Base-by-base conservation (phyloP, 2,329 filamentous ascomycete genomes). In the Lasiodiplodia theobromae region DNA sequence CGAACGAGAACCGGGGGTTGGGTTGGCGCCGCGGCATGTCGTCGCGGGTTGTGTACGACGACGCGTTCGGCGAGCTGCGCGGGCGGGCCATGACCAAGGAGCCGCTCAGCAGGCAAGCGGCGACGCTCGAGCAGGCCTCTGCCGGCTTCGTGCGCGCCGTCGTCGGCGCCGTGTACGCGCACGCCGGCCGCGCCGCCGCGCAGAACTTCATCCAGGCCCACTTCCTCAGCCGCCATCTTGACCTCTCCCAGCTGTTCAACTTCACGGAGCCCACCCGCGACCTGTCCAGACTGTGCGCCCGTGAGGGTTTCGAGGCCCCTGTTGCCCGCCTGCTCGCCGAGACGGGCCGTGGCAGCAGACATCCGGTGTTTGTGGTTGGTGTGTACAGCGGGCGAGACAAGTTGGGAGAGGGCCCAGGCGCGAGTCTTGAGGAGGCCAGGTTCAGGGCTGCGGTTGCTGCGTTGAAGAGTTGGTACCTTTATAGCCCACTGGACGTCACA, bases 391-490 rank as follows among this genome's bases (percentile, higher is more conserved):
- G 95, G 64, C 85, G 86, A 70, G 94, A 99, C 78, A 95, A 96
- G 86, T 85, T 99, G 52, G 96, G 95, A 68, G 95, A 99, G 83
- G 96, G 90, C n/a, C 86, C 90, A 23, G 96, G 92, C 28, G 84
- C 91, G 60, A 94, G 88, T 79, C 83, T 98, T 68, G 86, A 93
- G 72, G 88, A 93, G 74, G 95, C 92, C 38, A 88, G 93, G 71
- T 86, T 88, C 71, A 88, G 92, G 78, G 96, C 96, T 23, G 89
- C 92, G 47, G 94, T 96, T 75, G 90, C 91, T 71, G 90, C 94
- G 21, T 85, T 99, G 76, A 97, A 97, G 85, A 86, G 91, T 6
- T 99, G 96, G 96, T 99, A 99, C 81, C 85, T 99, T 66, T 99
- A 99, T 84, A 94, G 90, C 78, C 95, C 96, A 1, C 77, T 87